A percentile compares a stretch with the other conserved stretches of the same genome.
These are phyloP conservation scores for Xerocomus potaroensis DNA, from an alignment of 768 basidiomycete genomes.

Conservation along the genomic window DNA sequence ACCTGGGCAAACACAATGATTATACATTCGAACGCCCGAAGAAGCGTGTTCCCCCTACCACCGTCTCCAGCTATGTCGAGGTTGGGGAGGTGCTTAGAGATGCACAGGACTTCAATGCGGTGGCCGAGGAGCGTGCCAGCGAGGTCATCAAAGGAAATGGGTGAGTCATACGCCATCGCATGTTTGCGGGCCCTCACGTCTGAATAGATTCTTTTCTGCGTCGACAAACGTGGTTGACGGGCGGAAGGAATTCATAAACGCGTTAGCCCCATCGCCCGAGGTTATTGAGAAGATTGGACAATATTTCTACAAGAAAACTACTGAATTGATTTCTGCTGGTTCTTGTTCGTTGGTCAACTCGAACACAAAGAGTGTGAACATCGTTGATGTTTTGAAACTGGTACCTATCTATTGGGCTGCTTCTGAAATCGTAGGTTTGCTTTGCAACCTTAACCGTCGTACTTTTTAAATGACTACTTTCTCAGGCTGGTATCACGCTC, in stretches of 20 bases:
- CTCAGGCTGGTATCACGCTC: conserved; percentile 67
- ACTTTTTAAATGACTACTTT: conserved; percentile 1
- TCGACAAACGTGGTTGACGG: conserved; percentile 35
- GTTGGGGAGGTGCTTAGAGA: conserved; percentile 52
- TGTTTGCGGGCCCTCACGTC: conserved; percentile 2
- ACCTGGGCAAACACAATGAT: conserved; percentile 47
- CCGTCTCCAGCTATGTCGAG: conserved; percentile 44
- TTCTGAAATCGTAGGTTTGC: conserved; percentile 53
- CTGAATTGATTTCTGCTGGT: conserved; percentile 47
- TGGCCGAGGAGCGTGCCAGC: conserved; percentile 47
- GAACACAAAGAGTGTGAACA: conserved; percentile 51
- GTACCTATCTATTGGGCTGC: conserved; percentile 71
- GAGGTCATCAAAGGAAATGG: conserved; percentile 57
- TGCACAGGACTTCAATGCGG: conserved; percentile 39
- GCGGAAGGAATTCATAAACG: conserved; percentile 46
- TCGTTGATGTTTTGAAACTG: conserved; percentile 65
- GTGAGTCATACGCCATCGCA: conserved; percentile 32
- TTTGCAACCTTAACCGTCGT: background rate
- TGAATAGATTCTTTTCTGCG: conserved; percentile 61
- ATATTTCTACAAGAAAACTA: conserved; percentile 66
- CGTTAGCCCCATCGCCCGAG: conserved; percentile 46
- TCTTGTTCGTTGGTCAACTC: conserved; percentile 58
- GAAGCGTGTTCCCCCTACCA: conserved; percentile 19
- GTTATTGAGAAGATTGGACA: conserved; percentile 46
- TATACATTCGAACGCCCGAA: conserved; percentile 57